Evolutionary conservation across 2,329 filamentous ascomycete species (phyloP), one percentile per base, ranked within the genome.

Genomic region (Fusarium foetens): DNA sequence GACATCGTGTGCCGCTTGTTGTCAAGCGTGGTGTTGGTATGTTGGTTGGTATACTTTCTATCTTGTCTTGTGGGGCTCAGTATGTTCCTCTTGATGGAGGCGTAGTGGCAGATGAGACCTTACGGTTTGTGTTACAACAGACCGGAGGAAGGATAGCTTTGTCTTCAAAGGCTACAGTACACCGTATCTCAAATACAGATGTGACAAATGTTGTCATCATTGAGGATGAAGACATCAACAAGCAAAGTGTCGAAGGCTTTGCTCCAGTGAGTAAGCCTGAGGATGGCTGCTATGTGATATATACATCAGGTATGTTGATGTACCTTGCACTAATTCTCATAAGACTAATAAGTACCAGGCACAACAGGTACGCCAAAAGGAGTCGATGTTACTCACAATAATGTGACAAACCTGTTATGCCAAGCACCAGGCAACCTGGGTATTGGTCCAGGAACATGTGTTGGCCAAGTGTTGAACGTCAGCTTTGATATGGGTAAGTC

Each of bases 1-100:
- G 82, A 9, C 83, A 88, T 72, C 81, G 86, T 52, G 83, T 89
- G 12, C 86, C 86, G 31, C 81, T 90, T n/a, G 84, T 90, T 31
- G 84, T 86, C 52, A 86, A 86, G 63, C 82, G 88, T 23, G 85
- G 87, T 39, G 79, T 88, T 60, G 86, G 88, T 70, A 88, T 90
- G 86, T 79, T 89, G 6, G 83, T 88, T 46, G 87, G 85, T 27
- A 88, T 90, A 48, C 78, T 89, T 41, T 87, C 87, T 3, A 80
- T 89, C 17, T 76, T 90, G 25, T 86, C 86, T 45, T 85, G 85
- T 46, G 87, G 88, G 17, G 88, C 85, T 25, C 87, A 90, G 66
- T 90, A 90, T 73, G 84, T 90, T 9, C 88, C 88, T 5, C 82
- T 90, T 2, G 88, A 90, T 67, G 88, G 88, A 21, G 85, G 86